phyloP scores from a whole-genome alignment of 495 filamentous ascomycete genomes.

The Daldinia vernicosa region DNA sequence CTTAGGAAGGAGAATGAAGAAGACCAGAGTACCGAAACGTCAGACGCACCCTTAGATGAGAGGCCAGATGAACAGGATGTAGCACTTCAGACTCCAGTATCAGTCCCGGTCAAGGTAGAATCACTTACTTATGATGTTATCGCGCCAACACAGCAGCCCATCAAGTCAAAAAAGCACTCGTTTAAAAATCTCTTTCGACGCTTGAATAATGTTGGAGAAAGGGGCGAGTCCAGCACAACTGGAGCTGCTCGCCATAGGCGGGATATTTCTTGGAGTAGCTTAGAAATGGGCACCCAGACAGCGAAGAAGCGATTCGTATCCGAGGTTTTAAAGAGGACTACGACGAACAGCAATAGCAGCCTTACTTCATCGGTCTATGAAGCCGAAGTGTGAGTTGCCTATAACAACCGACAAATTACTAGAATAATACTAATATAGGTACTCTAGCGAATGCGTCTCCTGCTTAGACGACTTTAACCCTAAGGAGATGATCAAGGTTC shows the following conservation, averaged over 20 bases:
- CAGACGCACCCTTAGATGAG: constrained; percentile 3
- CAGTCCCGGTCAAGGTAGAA: background rate
- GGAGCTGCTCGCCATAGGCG: constrained; percentile 38
- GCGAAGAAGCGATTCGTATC: constrained; percentile 30
- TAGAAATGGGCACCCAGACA: constrained; percentile 13
- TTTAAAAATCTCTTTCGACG: constrained; percentile 39
- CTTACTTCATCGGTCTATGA: constrained; percentile 15
- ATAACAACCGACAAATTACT: background rate
- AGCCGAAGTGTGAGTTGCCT: constrained; percentile 42
- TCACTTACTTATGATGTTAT: background rate
- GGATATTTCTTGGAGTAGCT: constrained; percentile 11
- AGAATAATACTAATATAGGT: background rate
- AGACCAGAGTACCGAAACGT: background rate
- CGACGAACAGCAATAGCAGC: constrained; percentile 26
- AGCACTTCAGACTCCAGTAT: background rate
- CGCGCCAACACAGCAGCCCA: constrained; percentile 8
- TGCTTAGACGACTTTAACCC: constrained; percentile 52
- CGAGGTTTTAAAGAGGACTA: constrained; percentile 29
- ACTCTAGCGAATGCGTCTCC: constrained; percentile 52
- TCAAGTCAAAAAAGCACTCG: constrained; percentile 28
- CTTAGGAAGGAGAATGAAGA: constrained; percentile 26
- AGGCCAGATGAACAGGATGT: background rate
- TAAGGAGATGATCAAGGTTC: constrained; percentile 45
- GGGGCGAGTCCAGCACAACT: constrained; percentile 40
- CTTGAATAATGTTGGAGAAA: constrained; percentile 24